These are phyloP conservation scores for Uronychia setigera DNA, from an alignment of 73 alveolate species.

Conservation along the genomic window DNA sequence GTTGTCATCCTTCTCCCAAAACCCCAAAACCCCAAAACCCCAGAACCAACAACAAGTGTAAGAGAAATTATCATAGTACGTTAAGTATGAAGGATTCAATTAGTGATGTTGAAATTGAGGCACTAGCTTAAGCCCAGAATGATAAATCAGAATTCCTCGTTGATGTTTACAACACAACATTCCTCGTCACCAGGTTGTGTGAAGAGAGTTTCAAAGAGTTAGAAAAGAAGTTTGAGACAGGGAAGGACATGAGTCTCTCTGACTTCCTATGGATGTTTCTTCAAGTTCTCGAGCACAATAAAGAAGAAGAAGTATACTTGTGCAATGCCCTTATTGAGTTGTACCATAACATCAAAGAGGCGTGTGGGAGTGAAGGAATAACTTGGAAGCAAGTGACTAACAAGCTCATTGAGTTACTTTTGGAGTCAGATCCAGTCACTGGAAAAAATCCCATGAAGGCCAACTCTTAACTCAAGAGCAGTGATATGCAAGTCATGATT, in stretches of 20 bases:
- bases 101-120: no score
- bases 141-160: neutral
- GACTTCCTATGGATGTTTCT: conserved; percentile 49
- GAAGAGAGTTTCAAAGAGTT: neutral
- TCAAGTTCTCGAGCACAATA: conserved; percentile 40
- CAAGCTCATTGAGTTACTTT: conserved; percentile 31
- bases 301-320: conserved; percentile 42
- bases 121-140: no score
- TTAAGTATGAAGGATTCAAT: no score
- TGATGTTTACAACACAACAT: neutral
- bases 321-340: conserved; percentile 38
- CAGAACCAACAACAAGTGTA: no score
- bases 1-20: no score
- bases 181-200: neutral
- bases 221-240: neutral
- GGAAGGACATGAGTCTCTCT: conserved; percentile 1
- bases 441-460: neutral
- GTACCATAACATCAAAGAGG: conserved; percentile 32
- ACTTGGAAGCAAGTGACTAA: conserved; percentile 40
- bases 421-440: conserved; percentile 27
- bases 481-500: neutral
- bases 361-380: conserved; percentile 5
- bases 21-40: no score
- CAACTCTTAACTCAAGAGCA: neutral
- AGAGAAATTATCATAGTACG: no score